Base-by-base conservation (phyloP, 208 protist species). In the Crithidia acanthocephali region DNA sequence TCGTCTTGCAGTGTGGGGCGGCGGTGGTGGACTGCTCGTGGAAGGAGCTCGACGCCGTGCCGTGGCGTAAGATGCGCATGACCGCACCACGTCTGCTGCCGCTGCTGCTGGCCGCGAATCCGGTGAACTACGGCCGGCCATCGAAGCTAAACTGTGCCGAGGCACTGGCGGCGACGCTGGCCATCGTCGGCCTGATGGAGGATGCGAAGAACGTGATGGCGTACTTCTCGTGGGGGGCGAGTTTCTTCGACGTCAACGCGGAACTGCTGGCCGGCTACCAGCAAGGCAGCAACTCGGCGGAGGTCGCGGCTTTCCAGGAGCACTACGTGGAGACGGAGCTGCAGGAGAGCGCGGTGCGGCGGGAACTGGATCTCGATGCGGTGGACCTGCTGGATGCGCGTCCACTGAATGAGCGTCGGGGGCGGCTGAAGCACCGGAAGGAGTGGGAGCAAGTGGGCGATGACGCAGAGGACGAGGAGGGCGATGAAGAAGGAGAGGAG, bases 11-110 rank as follows among this genome's bases (percentile, higher is more conserved):
- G 55, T 50, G 80, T 59, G 99, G 99, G 28, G 85, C 95, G n/a
- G 94, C 94, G 33, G 98, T 99, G n/a, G 97, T 99, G 35, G 98
- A 99, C 74, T 99, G 99, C 84, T 99, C 98, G 44, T 99, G 99
- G 99, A 92, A 97, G 64, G 80, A 85, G 68, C 78, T 99, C 1
- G 96, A 99, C 33, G 77, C 90, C 0, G 94, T 99, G 40, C 97
- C 97, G 56, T 99, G 99, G 85, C 68, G 73, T 8, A 94, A 96
- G 48, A 91, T 99, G 86, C 87, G 80, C 25, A 98, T 96, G 79
- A 85, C 89, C 5, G 90, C 91, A 58, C 86, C 94, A 50, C 83
- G 84, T 0, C 77, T 98, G 56, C 76, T 99, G 69, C 99, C 99
- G 1, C 98, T 99, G 69, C 79, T 99, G 16, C 89, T 99, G 4